Evolutionary conservation across 75 land plant species (phyloP), one percentile per base, ranked within the genome.

Genomic region (Ceratopteris richardii): DNA sequence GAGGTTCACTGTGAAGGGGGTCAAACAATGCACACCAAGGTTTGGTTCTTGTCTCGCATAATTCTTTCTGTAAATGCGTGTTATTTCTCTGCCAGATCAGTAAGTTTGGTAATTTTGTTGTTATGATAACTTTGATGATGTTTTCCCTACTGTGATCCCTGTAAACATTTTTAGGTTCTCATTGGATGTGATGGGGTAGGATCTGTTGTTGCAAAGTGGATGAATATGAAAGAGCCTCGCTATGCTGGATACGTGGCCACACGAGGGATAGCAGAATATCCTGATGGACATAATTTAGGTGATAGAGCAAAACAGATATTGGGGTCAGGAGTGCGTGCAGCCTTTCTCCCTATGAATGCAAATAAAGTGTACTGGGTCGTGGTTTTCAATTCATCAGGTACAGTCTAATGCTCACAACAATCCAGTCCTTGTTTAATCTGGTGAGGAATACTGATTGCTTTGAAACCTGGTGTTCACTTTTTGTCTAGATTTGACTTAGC

Each of bases 121-220:
- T 37, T 2, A 19, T 16, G 19, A 29, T 29, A 5, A 7, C 10
- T 7, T 9, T 54, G 16, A 17, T 54, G 56, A 2, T 4, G 17
- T 1, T 17, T n/a, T 37, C 59, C 12, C n/a, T 0, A 0, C 0
- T 25, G 42, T 60, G 14, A 0, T 12, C 6, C 4, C 14, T 20
- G 18, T 36, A 28, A 14, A 10, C 14, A 23, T 9, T 51, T 37
- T 39, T 40, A 76, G 66, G 83, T 83, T 37, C 70, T 95, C 30
- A 76, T 95, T 28, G 99, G 97, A 7, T 90, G 92, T 58, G 99
- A 95, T 78, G 99, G 99, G 6, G 73, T 79, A 14, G 63, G 79
- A 0, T 95, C 99, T 14, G 77, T 75, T 11, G 77, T 95, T 0
- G 81, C 77, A n/a, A 51, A 42, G 18, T 73, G 77, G 77, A 56